Conservation (phyloP, 441 rosid species). For the Aleurites moluccanus region DNA sequence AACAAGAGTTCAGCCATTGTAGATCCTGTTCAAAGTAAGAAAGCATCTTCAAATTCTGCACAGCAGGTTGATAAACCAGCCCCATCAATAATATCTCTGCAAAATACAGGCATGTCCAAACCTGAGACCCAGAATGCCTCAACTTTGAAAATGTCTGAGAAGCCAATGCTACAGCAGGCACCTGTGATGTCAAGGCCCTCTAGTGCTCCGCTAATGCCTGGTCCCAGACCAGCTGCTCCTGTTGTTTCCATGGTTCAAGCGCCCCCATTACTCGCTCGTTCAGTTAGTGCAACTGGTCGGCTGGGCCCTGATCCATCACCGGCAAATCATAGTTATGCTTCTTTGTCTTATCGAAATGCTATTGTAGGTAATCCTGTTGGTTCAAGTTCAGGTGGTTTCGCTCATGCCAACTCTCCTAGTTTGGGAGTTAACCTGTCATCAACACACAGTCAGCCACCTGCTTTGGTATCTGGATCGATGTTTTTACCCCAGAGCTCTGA, state of each 20-base stretch:
- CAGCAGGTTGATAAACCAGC: slow-evolving; percentile 46
- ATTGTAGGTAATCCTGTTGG: slow-evolving; percentile 67
- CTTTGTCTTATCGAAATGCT: slow-evolving; percentile 81
- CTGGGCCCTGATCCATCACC: slow-evolving; percentile 64
- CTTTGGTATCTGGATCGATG: slow-evolving; percentile 45
- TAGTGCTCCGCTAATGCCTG: slow-evolving; percentile 83
- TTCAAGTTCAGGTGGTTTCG: slow-evolving; percentile 53
- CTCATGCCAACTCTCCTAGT: slow-evolving; percentile 49
- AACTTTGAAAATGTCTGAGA: slow-evolving; percentile 46
- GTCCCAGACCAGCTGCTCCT: slow-evolving; percentile 50
- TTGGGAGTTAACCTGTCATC: slow-evolving; percentile 48
- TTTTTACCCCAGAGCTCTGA: slow-evolving; percentile 48
- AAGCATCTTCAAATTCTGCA: slow-evolving; percentile 41
- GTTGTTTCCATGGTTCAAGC: slow-evolving; percentile 60
- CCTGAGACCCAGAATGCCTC: slow-evolving; percentile 51
- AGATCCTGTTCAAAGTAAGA: slow-evolving; percentile 41
- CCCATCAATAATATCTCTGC: slow-evolving; percentile 36
- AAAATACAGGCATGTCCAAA: slow-evolving; percentile 34
- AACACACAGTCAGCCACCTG: slow-evolving; percentile 45
- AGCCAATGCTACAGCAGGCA: slow-evolving; percentile 38
- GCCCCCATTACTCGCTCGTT: slow-evolving; percentile 65
- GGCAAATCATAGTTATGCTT: slow-evolving; percentile 51
- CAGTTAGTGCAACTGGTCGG: slow-evolving; percentile 84
- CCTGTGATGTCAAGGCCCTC: slow-evolving; percentile 78
- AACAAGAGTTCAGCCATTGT: slow-evolving; percentile 36